Evolutionary conservation across 345 rosid species (phyloP), one percentile per base, ranked within the genome.

Genomic region (Lepidium aucheri): DNA sequence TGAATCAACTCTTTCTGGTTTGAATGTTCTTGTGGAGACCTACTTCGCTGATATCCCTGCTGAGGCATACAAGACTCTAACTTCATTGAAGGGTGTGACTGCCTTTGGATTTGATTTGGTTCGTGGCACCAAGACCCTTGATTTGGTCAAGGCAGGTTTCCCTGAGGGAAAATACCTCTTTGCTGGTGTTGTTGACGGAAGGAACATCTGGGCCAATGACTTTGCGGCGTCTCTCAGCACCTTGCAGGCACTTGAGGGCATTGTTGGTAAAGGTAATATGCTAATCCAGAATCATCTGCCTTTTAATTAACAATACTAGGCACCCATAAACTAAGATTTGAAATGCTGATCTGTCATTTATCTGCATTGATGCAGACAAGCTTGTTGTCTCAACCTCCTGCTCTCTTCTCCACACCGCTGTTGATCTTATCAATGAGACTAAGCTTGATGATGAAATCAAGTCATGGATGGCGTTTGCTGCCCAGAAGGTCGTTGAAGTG

Each of bases 171-270:
- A 93, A 60, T 82, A 84, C 78, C 90, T 93, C 53, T 90, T 93
- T 65, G 96, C 95, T 80, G 98, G 98, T 49, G 90, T 93, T 60
- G 97, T 90, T 68, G 99, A 94, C 61, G 99, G 99, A 73, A 86
- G 99, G 84, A 94, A 94, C 84, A 88, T 94, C 75, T 94, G 99
- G 99, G 97, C 97, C 65, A 90, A 94, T 67, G 95, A 94, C 68
- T 96, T 90, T 66, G 82, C 92, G 74, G 78, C 83, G 56, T 94
- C 97, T 70, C 82, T 90, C 34, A 67, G 60, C 74, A 83, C 81
- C 62, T 77, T 90, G 68, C 32, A 65, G 60, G 76, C 62, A 43
- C 90, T 93, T 71, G 92, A 85, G 78, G 82, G 87, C 28, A 20
- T 88, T 65, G 96, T 88, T n/a, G 97, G 97, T 74, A 90, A 94